Conservation (phyloP, 306 rosid genomes). For the Glycyrrhiza uralensis region DNA sequence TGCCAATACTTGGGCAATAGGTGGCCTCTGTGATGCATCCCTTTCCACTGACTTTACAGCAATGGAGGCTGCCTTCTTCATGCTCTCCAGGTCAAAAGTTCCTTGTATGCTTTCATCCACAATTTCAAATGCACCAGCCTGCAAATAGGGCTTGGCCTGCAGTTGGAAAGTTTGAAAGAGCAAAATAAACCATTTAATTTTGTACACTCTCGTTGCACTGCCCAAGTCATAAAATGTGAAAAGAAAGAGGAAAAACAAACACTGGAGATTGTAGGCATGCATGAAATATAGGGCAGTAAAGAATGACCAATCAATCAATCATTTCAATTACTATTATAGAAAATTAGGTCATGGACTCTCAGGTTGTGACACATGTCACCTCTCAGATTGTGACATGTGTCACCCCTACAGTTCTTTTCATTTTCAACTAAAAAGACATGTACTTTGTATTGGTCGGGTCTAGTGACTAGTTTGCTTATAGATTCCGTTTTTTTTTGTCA, state of each 20-base stretch:
- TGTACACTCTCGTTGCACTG: too few relatives aligned
- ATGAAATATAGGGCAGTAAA: too few relatives aligned
- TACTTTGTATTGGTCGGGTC: too few relatives aligned
- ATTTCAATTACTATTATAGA: too few relatives aligned
- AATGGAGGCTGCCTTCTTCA: slow-evolving; percentile 64
- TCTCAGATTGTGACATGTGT: too few relatives aligned
- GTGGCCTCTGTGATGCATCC: slow-evolving; percentile 84
- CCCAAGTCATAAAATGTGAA: too few relatives aligned
- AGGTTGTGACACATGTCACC: too few relatives aligned
- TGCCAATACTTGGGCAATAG: slow-evolving; percentile 72
- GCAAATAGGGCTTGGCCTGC: slow-evolving; percentile 95
- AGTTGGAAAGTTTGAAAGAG: background rate
- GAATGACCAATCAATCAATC: too few relatives aligned
- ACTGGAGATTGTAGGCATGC: background rate
- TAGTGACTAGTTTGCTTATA: too few relatives aligned
- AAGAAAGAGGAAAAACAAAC: background rate
- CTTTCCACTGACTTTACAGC: slow-evolving; percentile 78
- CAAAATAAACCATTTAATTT: background rate
- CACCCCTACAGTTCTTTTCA: too few relatives aligned
- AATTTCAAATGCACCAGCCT: slow-evolving; percentile 83
- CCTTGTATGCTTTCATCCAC: slow-evolving; percentile 70
- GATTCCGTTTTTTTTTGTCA: background rate
- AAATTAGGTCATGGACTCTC: too few relatives aligned
- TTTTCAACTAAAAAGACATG: too few relatives aligned
- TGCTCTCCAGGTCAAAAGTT: slow-evolving; percentile 63